A percentile compares a stretch with the other conserved stretches of the same genome.
phyloP scores from a whole-genome alignment of 345 rosid genomes.

The Jatropha curcas region DNA sequence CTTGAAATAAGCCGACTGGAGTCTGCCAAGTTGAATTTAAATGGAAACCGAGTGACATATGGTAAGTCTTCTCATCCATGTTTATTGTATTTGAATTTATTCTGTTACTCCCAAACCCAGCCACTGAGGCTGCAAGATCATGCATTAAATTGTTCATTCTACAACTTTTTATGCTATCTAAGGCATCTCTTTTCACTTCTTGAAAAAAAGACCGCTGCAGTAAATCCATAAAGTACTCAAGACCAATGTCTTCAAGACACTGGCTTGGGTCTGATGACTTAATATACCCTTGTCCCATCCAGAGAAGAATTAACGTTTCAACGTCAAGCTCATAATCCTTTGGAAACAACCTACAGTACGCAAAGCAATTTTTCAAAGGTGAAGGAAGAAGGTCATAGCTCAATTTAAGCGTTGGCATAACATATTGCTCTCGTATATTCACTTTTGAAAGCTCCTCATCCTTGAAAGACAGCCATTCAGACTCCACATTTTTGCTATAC shows the following conservation, averaged over 20 bases:
- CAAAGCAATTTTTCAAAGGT: slow-evolving; percentile 31
- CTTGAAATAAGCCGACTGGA: not conserved
- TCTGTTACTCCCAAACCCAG: slow-evolving; percentile 2
- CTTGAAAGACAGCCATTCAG: not conserved
- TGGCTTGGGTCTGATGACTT: not conserved
- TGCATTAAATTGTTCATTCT: slow-evolving; percentile 32
- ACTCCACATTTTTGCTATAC: slow-evolving; percentile 2
- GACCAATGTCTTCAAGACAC: not conserved
- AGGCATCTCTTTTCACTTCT: not conserved
- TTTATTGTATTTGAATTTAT: not conserved
- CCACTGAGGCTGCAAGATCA: slow-evolving; percentile 22
- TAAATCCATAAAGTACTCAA: not conserved
- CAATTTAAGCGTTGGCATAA: too few relatives aligned
- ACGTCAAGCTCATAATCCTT: slow-evolving; percentile 7
- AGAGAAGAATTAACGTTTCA: not conserved
- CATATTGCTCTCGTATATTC: not conserved
- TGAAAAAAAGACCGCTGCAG: slow-evolving; percentile 20
- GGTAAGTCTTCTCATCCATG: slow-evolving; percentile 5
- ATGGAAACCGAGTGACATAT: slow-evolving; percentile 2
- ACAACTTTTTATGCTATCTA: not conserved
- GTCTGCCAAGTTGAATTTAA: not conserved
- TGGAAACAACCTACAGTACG: slow-evolving; percentile 29
- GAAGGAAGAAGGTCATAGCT: slow-evolving; percentile 25
- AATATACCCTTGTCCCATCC: slow-evolving; percentile 27
- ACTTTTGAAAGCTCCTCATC: not conserved